A percentile compares a stretch with the other conserved stretches of the same genome.
phyloP scores from a whole-genome alignment of 345 rosid genomes.

The Eutrema yunnanense region DNA sequence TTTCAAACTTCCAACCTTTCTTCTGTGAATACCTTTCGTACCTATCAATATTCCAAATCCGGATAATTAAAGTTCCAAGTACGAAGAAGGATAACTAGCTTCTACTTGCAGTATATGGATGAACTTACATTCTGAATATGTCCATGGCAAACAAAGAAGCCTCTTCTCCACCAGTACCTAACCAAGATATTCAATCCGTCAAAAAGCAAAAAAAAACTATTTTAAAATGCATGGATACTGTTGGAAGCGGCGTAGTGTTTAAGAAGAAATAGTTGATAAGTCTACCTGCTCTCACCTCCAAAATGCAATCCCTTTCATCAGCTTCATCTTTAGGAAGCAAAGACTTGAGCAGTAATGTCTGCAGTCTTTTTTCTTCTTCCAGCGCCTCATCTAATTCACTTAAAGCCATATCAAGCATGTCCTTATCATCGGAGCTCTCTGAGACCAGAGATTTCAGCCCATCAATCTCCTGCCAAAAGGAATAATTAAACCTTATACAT shows the following conservation, averaged over 20 bases:
- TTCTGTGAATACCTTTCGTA: slow-evolving; percentile 88
- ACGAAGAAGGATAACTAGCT: background rate
- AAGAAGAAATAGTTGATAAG: background rate
- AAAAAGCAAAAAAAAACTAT: background rate
- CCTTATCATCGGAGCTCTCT: slow-evolving; percentile 64
- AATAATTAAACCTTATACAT: background rate
- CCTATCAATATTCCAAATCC: slow-evolving; percentile 40
- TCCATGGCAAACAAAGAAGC: slow-evolving; percentile 98
- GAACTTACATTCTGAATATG: slow-evolving; percentile 73
- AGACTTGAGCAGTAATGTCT: slow-evolving; percentile 61
- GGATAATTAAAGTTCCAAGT: background rate
- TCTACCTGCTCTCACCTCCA: slow-evolving; percentile 99
- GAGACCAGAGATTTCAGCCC: slow-evolving; percentile 61
- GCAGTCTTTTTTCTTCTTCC: slow-evolving; percentile 69
- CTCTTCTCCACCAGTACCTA: slow-evolving; percentile 96
- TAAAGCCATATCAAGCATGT: slow-evolving; percentile 71
- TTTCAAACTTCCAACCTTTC: slow-evolving; percentile 88
- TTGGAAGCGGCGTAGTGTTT: background rate
- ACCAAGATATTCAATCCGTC: background rate
- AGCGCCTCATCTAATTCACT: slow-evolving; percentile 54
- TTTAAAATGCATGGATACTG: background rate
- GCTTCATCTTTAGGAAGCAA: slow-evolving; percentile 98
- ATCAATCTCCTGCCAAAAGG: slow-evolving; percentile 55
- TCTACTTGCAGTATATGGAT: background rate
- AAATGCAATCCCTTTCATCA: slow-evolving; percentile 88